Evolutionary conservation across 352 stramenopile species (phyloP).

Genomic region (Phytophthora ramorum): DNA sequence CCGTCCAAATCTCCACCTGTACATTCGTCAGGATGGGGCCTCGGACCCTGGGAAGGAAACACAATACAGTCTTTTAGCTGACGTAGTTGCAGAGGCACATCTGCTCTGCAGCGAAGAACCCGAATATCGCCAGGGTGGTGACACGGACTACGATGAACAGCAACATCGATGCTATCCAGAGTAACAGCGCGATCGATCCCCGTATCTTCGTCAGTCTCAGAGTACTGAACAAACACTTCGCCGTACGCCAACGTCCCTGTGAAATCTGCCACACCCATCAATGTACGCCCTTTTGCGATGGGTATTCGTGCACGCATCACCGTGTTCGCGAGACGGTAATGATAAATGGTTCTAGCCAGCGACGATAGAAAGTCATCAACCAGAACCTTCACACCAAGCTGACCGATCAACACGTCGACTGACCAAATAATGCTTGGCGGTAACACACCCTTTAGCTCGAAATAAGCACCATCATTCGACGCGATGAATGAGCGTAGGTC

Average conservation of each 20-base stretch:
- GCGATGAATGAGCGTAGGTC: conserved; percentile 62
- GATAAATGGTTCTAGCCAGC: conserved; percentile 66
- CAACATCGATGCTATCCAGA: conserved; percentile 57
- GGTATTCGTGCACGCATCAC: conserved; percentile 78
- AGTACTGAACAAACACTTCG: conserved; percentile 84
- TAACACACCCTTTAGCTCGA: conserved; percentile 50
- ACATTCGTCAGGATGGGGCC: conserved; percentile 82
- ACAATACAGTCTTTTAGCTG: conserved; percentile 75
- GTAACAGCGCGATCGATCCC: conserved; percentile 25
- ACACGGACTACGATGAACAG: conserved; percentile 79
- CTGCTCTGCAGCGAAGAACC: conserved; percentile 56
- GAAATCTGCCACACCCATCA: conserved; percentile 89
- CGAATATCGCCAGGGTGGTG: conserved; percentile 83
- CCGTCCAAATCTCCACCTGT: conserved; percentile 85
- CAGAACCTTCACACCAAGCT: conserved; percentile 49
- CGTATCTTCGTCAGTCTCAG: conserved; percentile 44
- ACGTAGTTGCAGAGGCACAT: conserved; percentile 55
- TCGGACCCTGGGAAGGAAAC: conserved; percentile 71
- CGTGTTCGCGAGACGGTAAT: conserved; percentile 76
- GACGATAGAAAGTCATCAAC: conserved; percentile 56
- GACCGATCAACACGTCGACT: conserved; percentile 49
- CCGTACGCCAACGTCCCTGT: conserved; percentile 70
- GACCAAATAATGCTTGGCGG: conserved; percentile 37
- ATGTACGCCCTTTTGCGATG: conserved; percentile 63
- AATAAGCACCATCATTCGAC: conserved; percentile 54